phyloP scores from a whole-genome alignment of 768 basidiomycete species.

The Hericium coralloides region DNA sequence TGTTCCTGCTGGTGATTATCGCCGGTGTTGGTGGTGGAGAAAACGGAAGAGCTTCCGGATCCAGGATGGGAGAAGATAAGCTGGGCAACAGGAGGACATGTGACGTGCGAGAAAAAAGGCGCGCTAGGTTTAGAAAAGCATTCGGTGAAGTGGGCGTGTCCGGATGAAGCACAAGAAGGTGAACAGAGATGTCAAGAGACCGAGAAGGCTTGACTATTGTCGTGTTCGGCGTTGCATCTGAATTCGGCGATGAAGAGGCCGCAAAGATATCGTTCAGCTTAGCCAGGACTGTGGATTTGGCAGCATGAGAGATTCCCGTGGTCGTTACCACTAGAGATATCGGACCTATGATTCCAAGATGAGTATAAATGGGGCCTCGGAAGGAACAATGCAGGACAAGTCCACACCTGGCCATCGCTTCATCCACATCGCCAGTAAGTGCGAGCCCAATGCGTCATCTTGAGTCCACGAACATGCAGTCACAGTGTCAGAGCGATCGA shows the following conservation, averaged over 20 bases:
- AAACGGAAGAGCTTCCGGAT: neutral
- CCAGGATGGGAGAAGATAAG: conserved; percentile 22
- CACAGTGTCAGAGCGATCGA: conserved; percentile 12
- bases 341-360: conserved; percentile 1
- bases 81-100: conserved; percentile 45
- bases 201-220: neutral
- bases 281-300: neutral
- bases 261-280: neutral
- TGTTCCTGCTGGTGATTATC: conserved; percentile 1
- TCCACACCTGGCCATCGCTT: conserved; percentile 34
- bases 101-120: conserved; percentile 44
- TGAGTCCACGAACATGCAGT: conserved; percentile 45
- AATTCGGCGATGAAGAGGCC: too few species aligned
- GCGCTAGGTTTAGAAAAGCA: conserved; percentile 50
- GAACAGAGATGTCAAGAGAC: conserved; percentile 9
- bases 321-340: conserved; percentile 11
- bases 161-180: conserved; percentile 40
- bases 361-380: too few species aligned
- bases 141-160: conserved; percentile 36
- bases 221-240: neutral
- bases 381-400: too few species aligned
- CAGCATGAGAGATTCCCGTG: neutral
- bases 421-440: conserved; percentile 26
- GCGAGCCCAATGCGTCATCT: conserved; percentile 24
- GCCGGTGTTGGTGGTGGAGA: neutral